Percentiles rank a stretch among this genome's conserved stretches.
phyloP scores from a whole-genome alignment of 176 grass and related monocot genomes.

The Tuctoria greenei region DNA sequence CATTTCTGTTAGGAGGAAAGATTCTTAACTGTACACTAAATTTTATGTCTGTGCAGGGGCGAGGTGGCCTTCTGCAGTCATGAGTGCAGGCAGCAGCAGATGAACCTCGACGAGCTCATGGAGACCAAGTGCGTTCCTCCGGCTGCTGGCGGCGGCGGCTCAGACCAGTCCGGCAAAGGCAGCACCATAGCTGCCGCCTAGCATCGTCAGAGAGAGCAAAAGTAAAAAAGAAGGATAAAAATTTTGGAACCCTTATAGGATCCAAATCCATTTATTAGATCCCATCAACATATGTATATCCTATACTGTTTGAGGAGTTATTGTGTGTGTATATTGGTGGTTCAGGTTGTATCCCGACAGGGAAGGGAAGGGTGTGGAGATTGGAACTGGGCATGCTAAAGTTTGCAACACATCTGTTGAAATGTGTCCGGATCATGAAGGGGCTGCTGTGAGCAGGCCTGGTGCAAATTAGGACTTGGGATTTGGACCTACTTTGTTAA shows the following conservation, averaged over 20 bases:
- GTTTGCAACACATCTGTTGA: constrained; percentile 18
- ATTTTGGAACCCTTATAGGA: constrained; percentile 35
- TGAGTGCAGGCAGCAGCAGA: constrained; percentile 79
- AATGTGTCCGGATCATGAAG: neutral
- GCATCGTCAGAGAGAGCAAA: neutral
- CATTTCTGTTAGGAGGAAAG: neutral
- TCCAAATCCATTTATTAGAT: constrained; percentile 42
- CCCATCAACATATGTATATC: constrained; percentile 43
- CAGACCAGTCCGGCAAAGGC: constrained; percentile 55
- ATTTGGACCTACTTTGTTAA: neutral
- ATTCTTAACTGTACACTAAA: neutral
- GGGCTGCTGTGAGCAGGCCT: constrained; percentile 21
- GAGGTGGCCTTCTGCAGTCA: constrained; percentile 86
- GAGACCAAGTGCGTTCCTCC: constrained; percentile 57
- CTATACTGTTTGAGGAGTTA: constrained; percentile 31
- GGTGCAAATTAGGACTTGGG: constrained; percentile 21
- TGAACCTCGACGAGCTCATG: constrained; percentile 73
- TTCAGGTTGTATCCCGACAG: constrained; percentile 13
- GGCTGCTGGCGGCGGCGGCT: neutral
- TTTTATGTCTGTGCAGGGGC: constrained; percentile 52
- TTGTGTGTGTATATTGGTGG: constrained; percentile 45
- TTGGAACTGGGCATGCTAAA: constrained; percentile 17
- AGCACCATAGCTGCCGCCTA: constrained; percentile 62
- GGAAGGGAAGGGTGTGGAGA: constrained; percentile 37
- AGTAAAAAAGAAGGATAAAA: neutral